Base-by-base conservation (phyloP, 164 flowering plant genomes). In the Umbellularia californica region DNA sequence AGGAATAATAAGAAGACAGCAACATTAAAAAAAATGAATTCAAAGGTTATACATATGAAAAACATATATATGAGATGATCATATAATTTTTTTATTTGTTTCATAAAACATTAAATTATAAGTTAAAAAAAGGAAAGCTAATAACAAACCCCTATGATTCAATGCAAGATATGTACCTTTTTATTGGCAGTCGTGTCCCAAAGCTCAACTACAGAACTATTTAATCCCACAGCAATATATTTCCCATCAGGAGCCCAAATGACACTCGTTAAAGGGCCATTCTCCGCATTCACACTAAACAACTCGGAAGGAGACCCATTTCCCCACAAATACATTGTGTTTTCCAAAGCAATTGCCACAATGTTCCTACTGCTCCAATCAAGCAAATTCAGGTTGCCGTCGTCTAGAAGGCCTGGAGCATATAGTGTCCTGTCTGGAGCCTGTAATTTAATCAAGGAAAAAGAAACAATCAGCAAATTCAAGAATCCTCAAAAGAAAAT, bases 241-340 rank as follows among this genome's bases (percentile, higher is more conserved):
- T 79, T 76, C 4, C 90, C 90, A 77, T 88, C 86, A 22, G 90
- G 90, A 70, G 88, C 89, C 90, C 88, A 88, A 67, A 78, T 81
- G 27, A 88, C 85, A 74, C 89, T 86, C n/a, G 90, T 88, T 28
- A 88, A 78, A 2, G 88, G 89, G 60, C 60, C 60, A 55, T 1
- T 55, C 17, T 55, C 60, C 7, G 17, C 60, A 55, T 17, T 20
- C 20, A 55, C 60, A 20, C 20, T 55, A 15, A 55, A 20, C 17
- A 55, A 20, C 60, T 55, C 60, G 7, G 1, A 15, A 20, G 60
- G 4, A 55, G 60, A 15, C 60, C n/a, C 5, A 55, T 55, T 20
- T 55, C 70, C 82, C 90, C 87, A 86, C 7, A 85, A 70, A 76
- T 79, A 86, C 52, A 83, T 15, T 0, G 50, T 77, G 67, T 79